Base-by-base conservation (phyloP, 768 basidiomycete genomes). In the Pulveroboletus sp. region DNA sequence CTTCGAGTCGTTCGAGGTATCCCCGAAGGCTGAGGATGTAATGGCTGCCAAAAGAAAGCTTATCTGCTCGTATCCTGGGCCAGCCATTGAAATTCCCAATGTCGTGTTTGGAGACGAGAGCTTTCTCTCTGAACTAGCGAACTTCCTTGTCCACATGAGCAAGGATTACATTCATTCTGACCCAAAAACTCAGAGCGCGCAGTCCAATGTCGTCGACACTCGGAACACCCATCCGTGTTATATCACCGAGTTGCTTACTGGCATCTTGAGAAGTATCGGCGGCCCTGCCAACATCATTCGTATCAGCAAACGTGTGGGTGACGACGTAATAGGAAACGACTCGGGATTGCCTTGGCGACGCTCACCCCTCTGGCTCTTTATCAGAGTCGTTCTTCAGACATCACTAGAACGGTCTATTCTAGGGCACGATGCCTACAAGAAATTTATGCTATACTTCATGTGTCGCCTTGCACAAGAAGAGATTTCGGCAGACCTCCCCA, bases 1-100 rank as follows among this genome's bases (percentile, higher is more conserved):
- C 21, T 71, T 75, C 47, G 79, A 80, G 53, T 60, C 62, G 7
- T 82, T 81, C 48, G 75, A 80, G 54, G 66, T 73, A 14, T 74
- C 74, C 2, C 70, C 76, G 1, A 55, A 58, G 24, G 55, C 67
- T 3, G 57, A 56, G 10, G 53, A 51, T 6, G 68, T 81, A 18
- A 74, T 76, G 62, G 57, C 54, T 1, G 43, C 69, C 0, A 53
- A 57, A 36, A 76, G 77, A 32, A 78, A 76, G 48, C 68, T 81
- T 4, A 17, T 73, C 6, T 69, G 73, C n/a, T 70, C 68, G 0
- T 80, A 70, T 58, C 79, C 79, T 17, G 73, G 71, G 0, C 73
- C 75, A 4, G 73, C 76, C 1, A 64, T 77, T 32, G 46, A 67
- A 24, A 27, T 80, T 21, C 65, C 71, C 6, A 51, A 63, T 18